Evolutionary conservation across 345 rosid species (phyloP).

Genomic region (Rhizophora apiculata): DNA sequence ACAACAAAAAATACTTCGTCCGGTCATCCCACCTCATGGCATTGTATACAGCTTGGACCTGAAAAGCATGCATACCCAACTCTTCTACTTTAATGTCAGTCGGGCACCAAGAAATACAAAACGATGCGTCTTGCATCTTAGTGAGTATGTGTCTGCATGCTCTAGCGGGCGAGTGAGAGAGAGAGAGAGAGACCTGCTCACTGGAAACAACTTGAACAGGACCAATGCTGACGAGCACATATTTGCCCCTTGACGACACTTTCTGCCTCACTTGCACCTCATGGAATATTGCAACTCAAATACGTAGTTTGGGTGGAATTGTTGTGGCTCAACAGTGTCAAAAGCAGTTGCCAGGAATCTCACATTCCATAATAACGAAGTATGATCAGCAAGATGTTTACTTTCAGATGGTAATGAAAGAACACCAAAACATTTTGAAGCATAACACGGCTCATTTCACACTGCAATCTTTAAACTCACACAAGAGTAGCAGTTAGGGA

Average conservation of each 20-base stretch:
- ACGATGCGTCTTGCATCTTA: not conserved
- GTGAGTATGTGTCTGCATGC: not conserved
- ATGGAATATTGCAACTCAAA: not conserved
- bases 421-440: too few relatives aligned
- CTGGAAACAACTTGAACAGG: slow-evolving; percentile 77
- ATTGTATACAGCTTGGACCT: slow-evolving; percentile 89
- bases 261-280: slow-evolving; percentile 82
- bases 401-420: too few relatives aligned
- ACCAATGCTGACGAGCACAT: slow-evolving; percentile 82
- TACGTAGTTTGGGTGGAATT: too few relatives aligned
- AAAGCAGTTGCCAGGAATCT: too few relatives aligned
- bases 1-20: slow-evolving; percentile 76
- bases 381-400: too few relatives aligned
- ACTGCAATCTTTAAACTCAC: too few relatives aligned
- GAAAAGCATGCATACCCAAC: slow-evolving; percentile 19
- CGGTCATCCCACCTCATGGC: slow-evolving; percentile 86
- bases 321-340: too few relatives aligned
- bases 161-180: slow-evolving; percentile 12
- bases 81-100: not conserved
- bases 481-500: too few relatives aligned
- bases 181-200: slow-evolving; percentile 60
- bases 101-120: not conserved
- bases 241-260: slow-evolving; percentile 76
- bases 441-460: too few relatives aligned
- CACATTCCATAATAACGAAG: too few relatives aligned